phyloP scores from a whole-genome alignment of 2,329 filamentous ascomycete species.

The Neopestalotiopsis sp. region DNA sequence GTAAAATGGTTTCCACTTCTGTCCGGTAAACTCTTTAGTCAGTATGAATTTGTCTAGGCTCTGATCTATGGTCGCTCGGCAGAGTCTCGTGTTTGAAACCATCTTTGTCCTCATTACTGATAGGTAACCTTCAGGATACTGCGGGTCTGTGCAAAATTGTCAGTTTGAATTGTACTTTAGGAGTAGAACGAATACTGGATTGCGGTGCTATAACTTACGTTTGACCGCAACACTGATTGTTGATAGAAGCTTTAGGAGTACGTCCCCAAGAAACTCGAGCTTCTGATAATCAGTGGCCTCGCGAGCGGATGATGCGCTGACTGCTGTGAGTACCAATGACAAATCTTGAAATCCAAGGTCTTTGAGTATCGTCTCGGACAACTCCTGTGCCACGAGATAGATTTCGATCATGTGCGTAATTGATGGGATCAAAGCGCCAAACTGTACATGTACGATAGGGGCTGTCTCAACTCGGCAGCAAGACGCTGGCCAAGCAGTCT shows the following conservation, averaged over 20 bases:
- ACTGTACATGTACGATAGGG: constrained; percentile 48
- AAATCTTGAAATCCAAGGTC: constrained; percentile 59
- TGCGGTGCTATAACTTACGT: constrained; percentile 42
- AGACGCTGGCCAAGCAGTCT: constrained; percentile 49
- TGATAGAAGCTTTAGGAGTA: constrained; percentile 77
- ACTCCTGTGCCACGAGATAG: constrained; percentile 64
- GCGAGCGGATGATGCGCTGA: constrained; percentile 67
- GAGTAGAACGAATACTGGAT: neutral
- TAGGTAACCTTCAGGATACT: constrained; percentile 80
- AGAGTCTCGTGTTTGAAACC: constrained; percentile 78
- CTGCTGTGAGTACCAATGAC: constrained; percentile 68
- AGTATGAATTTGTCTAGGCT: constrained; percentile 79
- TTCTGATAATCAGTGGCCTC: constrained; percentile 77
- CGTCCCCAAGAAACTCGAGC: constrained; percentile 87
- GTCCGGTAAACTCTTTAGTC: constrained; percentile 67
- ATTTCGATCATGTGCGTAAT: constrained; percentile 74
- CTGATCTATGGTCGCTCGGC: constrained; percentile 63
- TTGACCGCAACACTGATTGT: constrained; percentile 67
- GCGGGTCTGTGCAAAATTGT: constrained; percentile 53
- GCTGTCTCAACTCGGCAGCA: constrained; percentile 57
- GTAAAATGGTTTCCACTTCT: constrained; percentile 75
- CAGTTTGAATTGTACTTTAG: neutral
- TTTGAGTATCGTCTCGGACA: constrained; percentile 61
- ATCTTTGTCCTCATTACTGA: constrained; percentile 70
- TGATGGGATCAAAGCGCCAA: constrained; percentile 72